Evolutionary conservation across 1,139 yeast species (phyloP), one percentile per base, ranked within the genome.

Genomic region (Candida glucosophila): DNA sequence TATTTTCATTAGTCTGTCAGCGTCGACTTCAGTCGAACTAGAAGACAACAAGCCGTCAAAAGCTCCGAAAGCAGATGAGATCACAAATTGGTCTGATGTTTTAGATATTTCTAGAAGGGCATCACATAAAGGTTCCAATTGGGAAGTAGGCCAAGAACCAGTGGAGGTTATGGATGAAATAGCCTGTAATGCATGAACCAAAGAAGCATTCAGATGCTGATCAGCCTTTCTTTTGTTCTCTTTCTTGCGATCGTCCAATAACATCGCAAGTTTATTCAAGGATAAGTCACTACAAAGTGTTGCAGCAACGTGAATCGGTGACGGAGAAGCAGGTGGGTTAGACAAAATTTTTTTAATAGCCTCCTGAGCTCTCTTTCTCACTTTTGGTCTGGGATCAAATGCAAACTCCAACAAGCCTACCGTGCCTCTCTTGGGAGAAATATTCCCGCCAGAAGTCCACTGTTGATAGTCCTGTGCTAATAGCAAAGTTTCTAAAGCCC

Each of bases 311-410:
- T 88, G 96, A 23, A 71, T 77, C 5, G 77, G 67, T 10, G 75
- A 62, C 6, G 95, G 92, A n/a, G 88, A 79, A 0, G 85, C 71
- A 8, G 95, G 95, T 10, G 92, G 88, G 37, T 67, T 67, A 4
- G 56, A 36, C 36, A 90, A 58, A 17, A 90, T 60, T 5, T 60
- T 66, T 24, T 67, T 55, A 12, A 90, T 66, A 2, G 96, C 82
- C 32, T 90, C 98, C 41, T 79, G 82, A 2, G 97, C 95, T 60
- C 96, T 76, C 70, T 82, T 85, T 52, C 99, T 75, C 8, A 92
- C 94, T 46, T 92, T 92, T 17, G 99, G 98, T 49, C 98, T 72
- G 22, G 83, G 78, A 50, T 92, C 98, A 28, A 82, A 57, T 1
- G 90, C 72, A 36, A 86, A 65, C 43, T 85, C 88, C 34, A 90